Evolutionary conservation across 352 stramenopile genomes (phyloP), one percentile per base, ranked within the genome.

Genomic region (Phytophthora podocarpi): DNA sequence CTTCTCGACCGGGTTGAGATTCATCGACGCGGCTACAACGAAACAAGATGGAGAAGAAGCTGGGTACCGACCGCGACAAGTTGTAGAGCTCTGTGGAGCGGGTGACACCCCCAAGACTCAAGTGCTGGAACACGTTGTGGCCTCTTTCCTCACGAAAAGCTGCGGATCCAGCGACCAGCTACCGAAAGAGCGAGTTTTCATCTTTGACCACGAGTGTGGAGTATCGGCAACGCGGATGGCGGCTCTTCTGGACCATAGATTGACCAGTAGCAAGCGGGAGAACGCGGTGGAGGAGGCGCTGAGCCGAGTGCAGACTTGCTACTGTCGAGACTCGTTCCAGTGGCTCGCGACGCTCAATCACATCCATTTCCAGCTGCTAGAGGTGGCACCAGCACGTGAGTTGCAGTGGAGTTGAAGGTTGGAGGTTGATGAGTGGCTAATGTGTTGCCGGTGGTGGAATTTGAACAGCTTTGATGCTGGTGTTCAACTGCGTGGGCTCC

Each of bases 321-420:
- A 62, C 36, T 91, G 82, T 46, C 70, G 72, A 16, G 82, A 91
- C 64, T 82, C 82, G 43, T 87, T 87, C 55, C 80, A 91, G 61
- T 87, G 79, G 76, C 76, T 91, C 23, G 80, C 82, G 42, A 90
- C 82, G 35, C 66, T 91, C 18, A 91, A 89, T 51, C 72, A 90
- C 21, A 52, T 91, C 24, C 82, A 91, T 43, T 91, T 86, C 35
- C 53, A 82, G 57, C 52, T 91, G 20, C 59, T 88, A 24, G 62
- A 87, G 5, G 65, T 62, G n/a, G 9, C 76, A 5, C 61, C 80
- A 6, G 61, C 64, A 28, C 78, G 82, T 91, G 66, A 35, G 74
- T 62, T 57, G 16, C 8, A 57, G 13, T 55, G 30, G 16, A 27
- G n/a, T n/a, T 21, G 31, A 45, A 27, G 30, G 1, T 7, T 43